A percentile compares a stretch with the other conserved stretches of the same genome.
Conservation (phyloP, 2,329 filamentous ascomycete species). For the Clonostachys rhizophaga region DNA sequence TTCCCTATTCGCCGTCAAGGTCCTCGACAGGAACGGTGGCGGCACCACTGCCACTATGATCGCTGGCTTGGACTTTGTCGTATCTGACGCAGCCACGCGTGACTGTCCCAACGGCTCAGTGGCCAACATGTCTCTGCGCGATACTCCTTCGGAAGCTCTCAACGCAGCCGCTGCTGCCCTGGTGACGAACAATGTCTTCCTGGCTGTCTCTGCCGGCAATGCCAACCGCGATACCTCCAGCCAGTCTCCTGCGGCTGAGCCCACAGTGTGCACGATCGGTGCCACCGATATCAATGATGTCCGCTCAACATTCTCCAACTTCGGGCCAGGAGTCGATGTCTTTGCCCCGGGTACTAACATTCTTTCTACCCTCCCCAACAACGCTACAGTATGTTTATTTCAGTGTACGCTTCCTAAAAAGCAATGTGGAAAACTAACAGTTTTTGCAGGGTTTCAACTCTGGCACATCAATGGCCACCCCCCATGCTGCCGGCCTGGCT, state of each 20-base stretch:
- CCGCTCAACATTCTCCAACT: constrained; percentile 43
- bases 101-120: constrained; percentile 22
- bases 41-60: constrained; percentile 12
- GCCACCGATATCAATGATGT: constrained; percentile 22
- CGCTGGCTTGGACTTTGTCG: constrained; percentile 20
- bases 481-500: constrained; percentile 32
- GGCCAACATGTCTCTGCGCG: constrained; percentile 33
- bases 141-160: constrained; percentile 4
- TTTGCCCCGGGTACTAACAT: constrained; percentile 40
- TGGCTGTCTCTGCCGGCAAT: constrained; percentile 11
- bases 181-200: constrained; percentile 7
- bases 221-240: constrained; percentile 3
- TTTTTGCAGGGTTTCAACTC: constrained; percentile 21
- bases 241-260: constrained; percentile 9
- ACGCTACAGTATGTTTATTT: constrained; percentile 20
- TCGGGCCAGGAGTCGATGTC: constrained; percentile 38
- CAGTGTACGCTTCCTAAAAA: neutral
- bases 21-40: constrained; percentile 14
- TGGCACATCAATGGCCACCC: constrained; percentile 35
- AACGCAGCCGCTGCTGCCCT: constrained; percentile 27
- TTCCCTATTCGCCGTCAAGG: constrained; percentile 31
- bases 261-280: constrained; percentile 12
- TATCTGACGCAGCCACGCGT: constrained; percentile 15
- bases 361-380: constrained; percentile 36
- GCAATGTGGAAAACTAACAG: too few species aligned